Conservation (phyloP, 2,329 filamentous ascomycete genomes). For the Trichoderma cornu-damae region DNA sequence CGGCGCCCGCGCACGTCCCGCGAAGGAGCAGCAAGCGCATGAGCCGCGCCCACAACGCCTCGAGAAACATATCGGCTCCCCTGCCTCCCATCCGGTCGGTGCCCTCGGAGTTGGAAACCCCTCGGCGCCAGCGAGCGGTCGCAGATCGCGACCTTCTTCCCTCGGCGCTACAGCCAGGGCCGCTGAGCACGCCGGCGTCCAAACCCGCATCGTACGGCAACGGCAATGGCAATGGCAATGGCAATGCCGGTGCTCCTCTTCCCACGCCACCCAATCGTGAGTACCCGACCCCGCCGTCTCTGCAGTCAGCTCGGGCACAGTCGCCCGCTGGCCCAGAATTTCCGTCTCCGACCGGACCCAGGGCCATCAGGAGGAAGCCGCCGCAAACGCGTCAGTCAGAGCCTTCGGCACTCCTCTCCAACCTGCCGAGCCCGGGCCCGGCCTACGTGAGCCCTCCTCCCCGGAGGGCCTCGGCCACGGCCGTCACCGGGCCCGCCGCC, state of each 20-base stretch:
- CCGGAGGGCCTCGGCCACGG: slow-evolving; percentile 17
- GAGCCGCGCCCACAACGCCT: slow-evolving; percentile 21
- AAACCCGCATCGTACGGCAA: slow-evolving; percentile 15
- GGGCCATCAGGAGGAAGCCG: slow-evolving; percentile 45
- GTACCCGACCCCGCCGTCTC: slow-evolving; percentile 8
- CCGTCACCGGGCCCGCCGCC: slow-evolving; percentile 19
- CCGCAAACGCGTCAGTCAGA: slow-evolving; percentile 27
- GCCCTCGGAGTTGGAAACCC: slow-evolving; percentile 35
- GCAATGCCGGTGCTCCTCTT: slow-evolving; percentile 25
- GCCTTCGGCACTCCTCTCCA: not conserved
- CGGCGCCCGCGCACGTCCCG: slow-evolving; percentile 53
- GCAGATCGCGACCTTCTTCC: slow-evolving; percentile 36
- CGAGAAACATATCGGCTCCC: slow-evolving; percentile 15
- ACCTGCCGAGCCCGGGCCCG: slow-evolving; percentile 15
- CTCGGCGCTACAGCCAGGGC: slow-evolving; percentile 30
- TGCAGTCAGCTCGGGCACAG: slow-evolving; percentile 17
- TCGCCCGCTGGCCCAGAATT: slow-evolving; percentile 23
- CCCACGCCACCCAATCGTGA: slow-evolving; percentile 31
- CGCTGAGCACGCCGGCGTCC: slow-evolving; percentile 4
- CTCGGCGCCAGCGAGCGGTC: slow-evolving; percentile 24
- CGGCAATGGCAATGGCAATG: slow-evolving; percentile 21
- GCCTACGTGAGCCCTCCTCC: not conserved
- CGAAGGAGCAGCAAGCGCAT: slow-evolving; percentile 45
- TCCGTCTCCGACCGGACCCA: slow-evolving; percentile 30
- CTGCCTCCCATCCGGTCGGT: slow-evolving; percentile 16